Percentiles rank a stretch among this genome's conserved stretches.
These are phyloP conservation scores for Vicia faba DNA, from an alignment of 306 rosid species.

Conservation along the genomic window DNA sequence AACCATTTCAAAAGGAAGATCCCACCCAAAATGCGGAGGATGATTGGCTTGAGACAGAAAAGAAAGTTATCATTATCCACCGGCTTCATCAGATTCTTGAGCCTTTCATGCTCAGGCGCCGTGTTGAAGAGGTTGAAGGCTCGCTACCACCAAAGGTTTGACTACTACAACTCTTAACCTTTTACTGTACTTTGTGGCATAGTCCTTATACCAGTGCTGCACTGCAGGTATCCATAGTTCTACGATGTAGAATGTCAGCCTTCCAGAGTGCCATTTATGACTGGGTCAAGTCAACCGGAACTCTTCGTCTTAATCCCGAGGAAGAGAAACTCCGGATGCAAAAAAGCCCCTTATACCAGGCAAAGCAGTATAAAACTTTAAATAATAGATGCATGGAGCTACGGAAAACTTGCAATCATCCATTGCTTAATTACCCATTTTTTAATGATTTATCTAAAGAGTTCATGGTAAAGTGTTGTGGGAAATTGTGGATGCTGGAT, in stretches of 20 bases:
- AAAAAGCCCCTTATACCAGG: constrained; percentile 70
- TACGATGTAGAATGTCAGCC: constrained; percentile 91
- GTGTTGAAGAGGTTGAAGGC: constrained; percentile 99
- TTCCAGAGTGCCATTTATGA: constrained; percentile 92
- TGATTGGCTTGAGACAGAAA: constrained; percentile 99
- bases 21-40: constrained; percentile 79
- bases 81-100: constrained; percentile 99
- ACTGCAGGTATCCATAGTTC: constrained; percentile 82
- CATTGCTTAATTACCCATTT: constrained; percentile 81
- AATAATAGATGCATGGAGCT: constrained; percentile 98
- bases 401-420: constrained; percentile 96
- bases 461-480: constrained; percentile 81
- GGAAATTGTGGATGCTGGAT: constrained; percentile 94
- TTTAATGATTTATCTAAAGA: constrained; percentile 66
- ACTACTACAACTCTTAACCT: constrained; percentile 34
- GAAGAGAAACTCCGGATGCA: constrained; percentile 72
- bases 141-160: constrained; percentile 93
- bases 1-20: constrained; percentile 93
- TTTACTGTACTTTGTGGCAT: constrained; percentile 23
- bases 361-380: constrained; percentile 80
- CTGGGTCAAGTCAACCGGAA: constrained; percentile 95
- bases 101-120: constrained; percentile 99
- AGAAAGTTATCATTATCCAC: constrained; percentile 90
- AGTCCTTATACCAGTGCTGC: constrained; percentile 42
- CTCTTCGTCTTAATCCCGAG: constrained; percentile 95